Base-by-base conservation (phyloP, 164 flowering plant genomes). In the Umbellularia californica region DNA sequence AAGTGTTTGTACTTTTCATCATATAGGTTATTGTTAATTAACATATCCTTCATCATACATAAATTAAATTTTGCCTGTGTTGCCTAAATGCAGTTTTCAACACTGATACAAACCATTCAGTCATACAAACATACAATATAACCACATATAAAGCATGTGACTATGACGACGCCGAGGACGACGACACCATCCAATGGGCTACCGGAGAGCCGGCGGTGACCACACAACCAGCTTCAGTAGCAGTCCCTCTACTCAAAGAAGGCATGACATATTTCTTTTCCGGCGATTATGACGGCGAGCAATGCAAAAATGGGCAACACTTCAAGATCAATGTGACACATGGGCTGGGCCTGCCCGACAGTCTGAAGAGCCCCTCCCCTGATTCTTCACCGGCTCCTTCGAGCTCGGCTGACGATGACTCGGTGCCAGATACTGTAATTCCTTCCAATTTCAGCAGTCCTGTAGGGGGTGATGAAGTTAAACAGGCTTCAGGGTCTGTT, bases 251-350 rank as follows among this genome's bases (percentile, higher is more conserved):
- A 0, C 20, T 82, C 10, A 90, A 88, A 78, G 89, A 89, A 71
- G 99, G 99, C 35, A 60, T 73, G 71, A 85, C 80, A 0, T 95
- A 90, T 68, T 95, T 95, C 81, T 95, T 93, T 76, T 95, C 99
- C 0, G 82, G 93, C 11, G 87, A 91, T 35, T 95, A 92, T 65
- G 99, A 95, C 23, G 98, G 99, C 0, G 92, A 89, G 22, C 99
- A 95, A 73, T 95, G 99, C 81, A 60, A 74, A 70, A 77, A 85
- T 28, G 99, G 98, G 1, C 97, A 92, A 72, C 92, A 75, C 35
- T 92, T 95, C 79, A 79, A 82, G 35, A 86, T 95, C 25, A 87
- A 90, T 50, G 99, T 95, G 25, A 83, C 90, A 12, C 87, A 88
- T 69, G 99, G 99, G 0, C 79, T 83, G 71, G 98, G 99, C 17